Evolutionary conservation across 1,284 basidiomycete species (phyloP).

Genomic region (Ustilago tritici): DNA sequence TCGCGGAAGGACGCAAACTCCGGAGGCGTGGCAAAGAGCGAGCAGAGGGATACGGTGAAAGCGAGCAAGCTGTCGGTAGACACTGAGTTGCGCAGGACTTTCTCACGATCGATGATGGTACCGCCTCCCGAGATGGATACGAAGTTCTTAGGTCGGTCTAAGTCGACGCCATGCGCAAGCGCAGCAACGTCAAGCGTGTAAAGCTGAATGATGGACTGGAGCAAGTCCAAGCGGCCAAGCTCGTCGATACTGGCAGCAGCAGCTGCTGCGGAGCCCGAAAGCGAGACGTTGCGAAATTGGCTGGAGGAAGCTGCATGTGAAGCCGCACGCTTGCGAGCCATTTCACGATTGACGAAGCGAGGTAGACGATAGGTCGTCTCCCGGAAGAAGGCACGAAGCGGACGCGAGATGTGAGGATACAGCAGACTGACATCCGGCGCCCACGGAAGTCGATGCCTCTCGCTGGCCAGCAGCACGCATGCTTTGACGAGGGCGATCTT

Average conservation of each 20-base stretch:
- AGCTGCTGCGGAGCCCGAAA: slow-evolving; percentile 28
- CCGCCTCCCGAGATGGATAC: slow-evolving; percentile 23
- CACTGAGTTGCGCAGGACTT: slow-evolving; percentile 38
- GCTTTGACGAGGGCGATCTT: slow-evolving; percentile 60
- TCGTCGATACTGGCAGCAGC: slow-evolving; percentile 51
- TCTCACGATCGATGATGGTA: slow-evolving; percentile 37
- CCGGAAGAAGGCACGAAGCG: slow-evolving; percentile 54
- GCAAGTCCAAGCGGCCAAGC: slow-evolving; percentile 46
- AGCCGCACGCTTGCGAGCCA: slow-evolving; percentile 35
- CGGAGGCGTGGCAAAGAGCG: slow-evolving; percentile 35
- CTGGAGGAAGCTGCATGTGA: slow-evolving; percentile 22
- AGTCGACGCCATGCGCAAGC: slow-evolving; percentile 41
- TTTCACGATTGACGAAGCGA: slow-evolving; percentile 39
- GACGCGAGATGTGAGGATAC: slow-evolving; percentile 53
- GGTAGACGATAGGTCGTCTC: slow-evolving; percentile 44
- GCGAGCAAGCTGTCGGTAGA: slow-evolving; percentile 49
- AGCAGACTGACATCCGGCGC: slow-evolving; percentile 51
- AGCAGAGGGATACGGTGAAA: slow-evolving; percentile 32
- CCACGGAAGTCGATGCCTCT: slow-evolving; percentile 53
- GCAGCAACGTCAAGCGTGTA: slow-evolving; percentile 57
- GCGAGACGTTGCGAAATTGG: slow-evolving; percentile 29
- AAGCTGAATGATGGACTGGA: slow-evolving; percentile 59
- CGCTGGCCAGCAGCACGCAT: slow-evolving; percentile 55
- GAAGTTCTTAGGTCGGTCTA: slow-evolving; percentile 13
- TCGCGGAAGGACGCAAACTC: slow-evolving; percentile 36